A percentile compares a stretch with the other conserved stretches of the same genome.
Conservation (phyloP, 2,329 filamentous ascomycete genomes). For the Septoria petroselini region DNA sequence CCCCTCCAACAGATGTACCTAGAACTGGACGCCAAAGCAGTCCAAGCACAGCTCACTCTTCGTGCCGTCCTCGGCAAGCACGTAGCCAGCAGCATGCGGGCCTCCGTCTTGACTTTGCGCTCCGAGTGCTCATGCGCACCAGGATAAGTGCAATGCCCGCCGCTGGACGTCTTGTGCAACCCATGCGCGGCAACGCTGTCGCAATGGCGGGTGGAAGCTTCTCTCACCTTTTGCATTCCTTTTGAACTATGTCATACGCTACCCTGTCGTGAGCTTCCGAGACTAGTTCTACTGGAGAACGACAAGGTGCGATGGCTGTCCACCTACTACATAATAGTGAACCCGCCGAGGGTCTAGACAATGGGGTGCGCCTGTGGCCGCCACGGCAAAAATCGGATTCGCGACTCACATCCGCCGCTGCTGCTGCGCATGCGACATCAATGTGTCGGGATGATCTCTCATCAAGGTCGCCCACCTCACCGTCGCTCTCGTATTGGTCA, state of each 20-base stretch:
- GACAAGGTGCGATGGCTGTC: no score
- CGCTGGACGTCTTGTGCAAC: conserved; percentile 7
- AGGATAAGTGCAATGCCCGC: conserved; percentile 9
- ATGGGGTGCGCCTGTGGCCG: conserved; percentile 7
- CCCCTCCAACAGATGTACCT: conserved; percentile 12
- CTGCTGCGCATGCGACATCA: conserved; percentile 7
- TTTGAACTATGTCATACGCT: not conserved
- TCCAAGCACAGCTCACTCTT: conserved; percentile 9
- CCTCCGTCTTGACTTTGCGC: not conserved
- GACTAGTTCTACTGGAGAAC: not conserved
- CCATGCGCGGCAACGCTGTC: conserved; percentile 3
- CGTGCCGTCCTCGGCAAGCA: conserved; percentile 11
- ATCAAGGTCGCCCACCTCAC: conserved; percentile 15
- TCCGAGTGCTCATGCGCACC: conserved; percentile 13
- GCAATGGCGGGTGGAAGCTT: not conserved
- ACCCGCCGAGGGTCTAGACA: no score
- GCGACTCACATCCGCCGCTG: not conserved
- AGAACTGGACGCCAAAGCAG: conserved; percentile 7
- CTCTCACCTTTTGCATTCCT: not conserved
- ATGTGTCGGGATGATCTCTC: no score
- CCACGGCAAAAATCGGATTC: conserved; percentile 12
- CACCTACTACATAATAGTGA: no score
- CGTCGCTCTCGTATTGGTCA: conserved; percentile 8
- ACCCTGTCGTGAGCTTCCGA: not conserved
- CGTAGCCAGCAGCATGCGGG: not conserved